Evolutionary conservation across 228 moss, liverwort and hornwort species (phyloP), one percentile per base, ranked within the genome.

Genomic region (Sphagnum magellanicum): DNA sequence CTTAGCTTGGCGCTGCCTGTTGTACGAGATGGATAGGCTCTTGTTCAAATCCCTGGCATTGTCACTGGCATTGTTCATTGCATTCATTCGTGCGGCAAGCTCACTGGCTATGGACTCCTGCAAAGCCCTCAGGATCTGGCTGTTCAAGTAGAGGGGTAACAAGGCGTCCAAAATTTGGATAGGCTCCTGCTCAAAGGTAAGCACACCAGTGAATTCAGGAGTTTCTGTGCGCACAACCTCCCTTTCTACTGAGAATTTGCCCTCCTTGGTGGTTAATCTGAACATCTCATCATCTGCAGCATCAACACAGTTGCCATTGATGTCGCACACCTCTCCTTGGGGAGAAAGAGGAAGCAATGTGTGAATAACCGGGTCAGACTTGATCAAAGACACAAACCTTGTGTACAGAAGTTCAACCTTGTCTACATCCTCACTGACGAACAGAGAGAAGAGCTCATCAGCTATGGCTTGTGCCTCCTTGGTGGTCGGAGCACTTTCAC

Each of bases 371-470:
- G 93, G 93, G 68, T 91, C 89, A 65, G 93, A 78, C 84, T 85
- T 87, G 80, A 93, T 84, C 64, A 93, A 83, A 4, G 93, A 93
- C 68, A 93, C 75, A 70, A 97, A 97, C 77, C 93, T 87, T 6
- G 97, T 97, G 79, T 97, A 97, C 53, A 97, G 83, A 14, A 97
- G 75, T 91, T 97, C 97, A 74, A 97, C 97, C 93, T 97, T 97
- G 82, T 97, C 97, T 61, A 97, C 97, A 6, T 97, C 97, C 83
- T 97, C 97, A 49, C 90, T 85, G 52, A 93, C 93, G 50, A 93
- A 93, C 50, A 93, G 80, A 48, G 91, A 6, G 6, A 93, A 93
- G 67, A 93, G 87, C 83, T 93, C 93, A 49, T 93, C 93, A 32
- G 93, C 93, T 52, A 93, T 81, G 67, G 89, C 83, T 79, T 93